These are phyloP conservation scores for Heteromeles arbutifolia DNA, from an alignment of 306 rosid genomes.

Conservation along the genomic window DNA sequence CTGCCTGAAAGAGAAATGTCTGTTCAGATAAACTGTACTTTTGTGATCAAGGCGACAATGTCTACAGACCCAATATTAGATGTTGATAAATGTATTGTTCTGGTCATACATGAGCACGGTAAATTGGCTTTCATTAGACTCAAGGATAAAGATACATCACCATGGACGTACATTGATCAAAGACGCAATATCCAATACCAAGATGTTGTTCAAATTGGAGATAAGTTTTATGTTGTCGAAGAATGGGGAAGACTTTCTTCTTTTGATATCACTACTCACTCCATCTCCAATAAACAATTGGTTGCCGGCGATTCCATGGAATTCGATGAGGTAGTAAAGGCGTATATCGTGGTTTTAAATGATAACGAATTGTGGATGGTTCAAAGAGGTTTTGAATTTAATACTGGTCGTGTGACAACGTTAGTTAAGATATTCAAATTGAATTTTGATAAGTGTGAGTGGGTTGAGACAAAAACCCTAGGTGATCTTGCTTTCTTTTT, in stretches of 20 bases:
- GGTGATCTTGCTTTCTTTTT: background rate
- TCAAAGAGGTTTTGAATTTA: background rate
- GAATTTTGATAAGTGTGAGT: background rate
- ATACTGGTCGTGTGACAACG: background rate
- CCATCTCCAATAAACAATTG: background rate
- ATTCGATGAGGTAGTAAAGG: background rate
- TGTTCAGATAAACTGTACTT: background rate
- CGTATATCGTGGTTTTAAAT: background rate
- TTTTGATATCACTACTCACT: background rate
- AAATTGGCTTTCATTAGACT: background rate
- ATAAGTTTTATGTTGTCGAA: background rate
- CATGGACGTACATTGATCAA: background rate
- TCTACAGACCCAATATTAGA: background rate
- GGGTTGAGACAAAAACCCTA: background rate
- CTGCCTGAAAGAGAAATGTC: background rate
- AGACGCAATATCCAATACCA: background rate
- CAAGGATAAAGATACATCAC: background rate
- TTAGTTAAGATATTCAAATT: background rate
- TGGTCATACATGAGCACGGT: background rate
- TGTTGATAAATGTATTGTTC: background rate
- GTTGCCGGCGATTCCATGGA: background rate
- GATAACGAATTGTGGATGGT: background rate
- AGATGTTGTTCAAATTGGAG: background rate
- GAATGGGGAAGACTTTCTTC: rapidly evolving
- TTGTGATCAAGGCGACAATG: background rate